Evolutionary conservation across 345 rosid genomes (phyloP), one percentile per base, ranked within the genome.

Genomic region (Euphorbia peplus): DNA sequence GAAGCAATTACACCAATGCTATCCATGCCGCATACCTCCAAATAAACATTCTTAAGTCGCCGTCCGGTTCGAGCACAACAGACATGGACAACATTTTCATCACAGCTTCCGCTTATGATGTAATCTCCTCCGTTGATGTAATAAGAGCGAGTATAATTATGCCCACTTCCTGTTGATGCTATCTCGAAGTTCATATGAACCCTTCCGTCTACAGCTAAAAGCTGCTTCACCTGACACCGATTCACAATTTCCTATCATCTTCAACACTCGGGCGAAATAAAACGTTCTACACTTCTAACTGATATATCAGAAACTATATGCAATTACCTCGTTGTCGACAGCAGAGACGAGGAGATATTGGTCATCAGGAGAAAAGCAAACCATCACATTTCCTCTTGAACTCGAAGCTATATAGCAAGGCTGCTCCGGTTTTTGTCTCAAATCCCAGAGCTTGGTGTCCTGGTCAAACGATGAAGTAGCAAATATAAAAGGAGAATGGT

Each of bases 301-400:
- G n/a, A n/a, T n/a, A n/a, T n/a, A n/a, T n/a, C n/a, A n/a, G n/a
- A n/a, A n/a, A n/a, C n/a, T n/a, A n/a, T n/a, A n/a, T n/a, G n/a
- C n/a, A n/a, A 32, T 35, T 83, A 93, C 98, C 98, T 91, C 97
- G 68, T 93, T 93, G 83, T 93, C 98, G 56, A 93, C 91, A 66
- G 98, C 96, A 71, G 98, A 93, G 48, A 80, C 84, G 12, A 93
- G 93, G 79, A 91, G 97, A 78, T 91, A 93, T 46, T 87, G 91
- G 86, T 93, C 98, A 77, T 93, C 98, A 3, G 97, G 95, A 70
- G 98, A 93, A 80, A 91, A 93, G 86, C 97, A 89, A 76, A 91
- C 96, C 98, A 93, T 93, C 56, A 93, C 98, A 78, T 91, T 93
- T 78, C 98, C 97, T 73, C 82, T 87, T 13, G 89, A 85, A 75